Conservation (phyloP, 1,284 basidiomycete genomes). For the Ustanciosporium gigantosporum region DNA sequence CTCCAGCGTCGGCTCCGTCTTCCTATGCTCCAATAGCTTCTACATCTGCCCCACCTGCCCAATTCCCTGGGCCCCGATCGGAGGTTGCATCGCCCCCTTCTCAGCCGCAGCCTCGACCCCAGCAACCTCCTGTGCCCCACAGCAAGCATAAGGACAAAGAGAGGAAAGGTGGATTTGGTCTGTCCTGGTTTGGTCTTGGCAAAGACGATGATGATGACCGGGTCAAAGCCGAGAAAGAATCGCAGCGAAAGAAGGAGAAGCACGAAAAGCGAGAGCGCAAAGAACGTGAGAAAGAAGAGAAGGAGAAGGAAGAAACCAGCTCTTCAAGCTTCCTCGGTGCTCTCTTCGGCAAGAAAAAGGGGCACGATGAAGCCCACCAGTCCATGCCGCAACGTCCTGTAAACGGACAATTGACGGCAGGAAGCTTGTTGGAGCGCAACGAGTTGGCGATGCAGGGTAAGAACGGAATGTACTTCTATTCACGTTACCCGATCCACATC, state of each 20-base stretch:
- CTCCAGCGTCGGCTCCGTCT: neutral
- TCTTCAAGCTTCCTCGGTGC: slow-evolving; percentile 53
- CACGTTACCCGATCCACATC: slow-evolving; percentile 94
- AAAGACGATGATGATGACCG: slow-evolving; percentile 47
- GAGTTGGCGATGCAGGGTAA: slow-evolving; percentile 21
- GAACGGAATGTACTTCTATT: slow-evolving; percentile 64
- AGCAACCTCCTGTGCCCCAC: slow-evolving; percentile 3
- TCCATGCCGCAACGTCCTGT: slow-evolving; percentile 4
- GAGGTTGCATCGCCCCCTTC: neutral
- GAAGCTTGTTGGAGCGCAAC: slow-evolving; percentile 41
- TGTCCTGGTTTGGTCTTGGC: slow-evolving; percentile 57
- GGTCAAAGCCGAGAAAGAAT: slow-evolving; percentile 32
- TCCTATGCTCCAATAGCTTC: neutral
- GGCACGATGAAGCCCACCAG: slow-evolving; percentile 19
- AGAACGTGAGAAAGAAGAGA: slow-evolving; percentile 36
- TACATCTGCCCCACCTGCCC: neutral
- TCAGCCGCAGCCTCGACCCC: slow-evolving; percentile 1
- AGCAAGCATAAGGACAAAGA: slow-evolving; percentile 46
- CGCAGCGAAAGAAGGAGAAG: slow-evolving; percentile 40
- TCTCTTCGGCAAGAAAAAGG: slow-evolving; percentile 55
- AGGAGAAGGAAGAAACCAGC: slow-evolving; percentile 42
- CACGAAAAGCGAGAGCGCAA: slow-evolving; percentile 44
- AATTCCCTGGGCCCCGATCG: too few species aligned
- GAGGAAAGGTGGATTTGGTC: slow-evolving; percentile 49
- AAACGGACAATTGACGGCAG: slow-evolving; percentile 46